Evolutionary conservation across 1,284 basidiomycete genomes (phyloP), one percentile per base, ranked within the genome.

Genomic region (Fomes fomentarius): DNA sequence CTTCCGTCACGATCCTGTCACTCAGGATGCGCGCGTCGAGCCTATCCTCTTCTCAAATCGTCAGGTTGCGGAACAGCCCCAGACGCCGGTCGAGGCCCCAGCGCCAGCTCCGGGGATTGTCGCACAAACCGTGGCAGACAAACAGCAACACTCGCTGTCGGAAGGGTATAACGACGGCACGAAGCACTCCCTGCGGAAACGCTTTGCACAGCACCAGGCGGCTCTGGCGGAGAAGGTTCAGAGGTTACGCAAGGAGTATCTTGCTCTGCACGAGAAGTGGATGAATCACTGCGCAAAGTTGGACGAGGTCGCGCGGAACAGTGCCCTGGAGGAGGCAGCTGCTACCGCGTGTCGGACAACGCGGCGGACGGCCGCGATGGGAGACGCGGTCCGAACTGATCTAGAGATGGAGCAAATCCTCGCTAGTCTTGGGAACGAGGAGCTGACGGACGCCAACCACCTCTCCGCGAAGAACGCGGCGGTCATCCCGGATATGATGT

Each of bases 331-430:
- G 22, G 79, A 79, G 51, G 71, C 76, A 2, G 77, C 85, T 37
- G 68, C 76, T 3, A 72, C 78, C 30, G 79, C 85, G 43, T 80
- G 83, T 2, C 77, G 91, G 44, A 85, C 87, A 28, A 92, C 89
- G n/a, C 80, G 91, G 31, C 83, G 91, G 28, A 83, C 86, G 12
- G 79, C 85, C 37, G 85, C 87, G 1, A 79, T 94, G 58, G 93
- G 94, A 21, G 96, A 98, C 70, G 89, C 93, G 7, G 95, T 96
- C 11, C 86, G 94, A 1, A 95, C 94, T 17, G 96, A 98, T 71
- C 82, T 97, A 52, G 96, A 98, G 76, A 96, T 98, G 84, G 92
- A 98, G 66, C 94, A 96, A 73, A 96, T 98, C 67, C 88, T 98
- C 51, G 94, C 93, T 11, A 94, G 89, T 65, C 76, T 98, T 35